phyloP scores from a whole-genome alignment of 176 grass and related monocot genomes.

The Tillandsia leiboldiana region DNA sequence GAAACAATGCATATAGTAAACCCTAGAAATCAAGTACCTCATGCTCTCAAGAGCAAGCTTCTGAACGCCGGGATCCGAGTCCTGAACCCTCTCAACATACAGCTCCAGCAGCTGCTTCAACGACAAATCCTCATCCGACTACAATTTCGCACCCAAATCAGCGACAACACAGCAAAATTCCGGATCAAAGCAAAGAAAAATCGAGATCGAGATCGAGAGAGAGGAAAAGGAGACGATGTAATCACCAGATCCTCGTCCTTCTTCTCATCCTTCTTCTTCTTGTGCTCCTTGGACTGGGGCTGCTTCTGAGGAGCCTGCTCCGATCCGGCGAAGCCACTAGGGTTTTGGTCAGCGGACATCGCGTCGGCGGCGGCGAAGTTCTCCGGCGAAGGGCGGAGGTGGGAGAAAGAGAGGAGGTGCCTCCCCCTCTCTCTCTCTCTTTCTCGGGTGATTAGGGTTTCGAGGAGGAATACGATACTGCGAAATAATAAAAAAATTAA shows the following conservation, averaged over 20 bases:
- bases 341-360: not conserved
- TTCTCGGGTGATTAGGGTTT: not conserved
- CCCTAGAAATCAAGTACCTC: conserved; percentile 37
- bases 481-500: too few relatives aligned
- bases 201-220: not conserved
- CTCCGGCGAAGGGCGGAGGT: not conserved
- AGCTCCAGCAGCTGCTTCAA: conserved; percentile 91
- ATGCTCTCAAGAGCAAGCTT: conserved; percentile 93
- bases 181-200: not conserved
- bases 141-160: not conserved
- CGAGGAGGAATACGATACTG: not conserved
- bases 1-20: not conserved
- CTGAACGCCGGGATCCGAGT: conserved; percentile 71
- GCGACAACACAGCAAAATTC: not conserved
- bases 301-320: not conserved
- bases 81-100: conserved; percentile 73
- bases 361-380: too few relatives aligned
- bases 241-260: not conserved
- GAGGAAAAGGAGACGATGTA: not conserved
- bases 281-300: not conserved
- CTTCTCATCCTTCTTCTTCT: not conserved
- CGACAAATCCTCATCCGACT: conserved; percentile 94
- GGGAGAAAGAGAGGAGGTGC: not conserved
- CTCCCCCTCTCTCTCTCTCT: too few relatives aligned
- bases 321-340: not conserved